A percentile compares a stretch with the other conserved stretches of the same genome.
Evolutionary conservation across 495 filamentous ascomycete species (phyloP).

Genomic region (Xylaria castorea): DNA sequence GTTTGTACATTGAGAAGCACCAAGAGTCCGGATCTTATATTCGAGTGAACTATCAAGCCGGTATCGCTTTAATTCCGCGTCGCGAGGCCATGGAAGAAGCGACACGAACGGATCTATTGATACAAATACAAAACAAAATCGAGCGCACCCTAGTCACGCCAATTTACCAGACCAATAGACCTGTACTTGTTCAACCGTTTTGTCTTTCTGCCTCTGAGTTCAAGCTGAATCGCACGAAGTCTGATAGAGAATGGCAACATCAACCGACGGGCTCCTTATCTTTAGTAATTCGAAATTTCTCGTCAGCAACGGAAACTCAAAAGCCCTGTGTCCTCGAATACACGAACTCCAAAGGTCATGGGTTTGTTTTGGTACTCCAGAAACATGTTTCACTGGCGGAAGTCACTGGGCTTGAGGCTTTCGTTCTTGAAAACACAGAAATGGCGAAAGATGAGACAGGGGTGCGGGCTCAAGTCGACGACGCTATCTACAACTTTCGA

Average conservation of each 20-base stretch:
- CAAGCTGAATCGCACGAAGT: background rate
- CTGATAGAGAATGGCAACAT: background rate
- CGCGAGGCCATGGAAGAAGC: background rate
- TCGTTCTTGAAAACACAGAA: background rate
- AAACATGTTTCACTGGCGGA: background rate
- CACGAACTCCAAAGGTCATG: background rate
- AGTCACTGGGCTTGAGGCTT: background rate
- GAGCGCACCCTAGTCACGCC: background rate
- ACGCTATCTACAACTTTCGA: background rate
- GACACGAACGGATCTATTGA: constrained; percentile 1
- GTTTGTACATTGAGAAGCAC: constrained; percentile 14
- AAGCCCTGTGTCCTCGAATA: constrained; percentile 18
- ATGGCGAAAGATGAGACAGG: constrained; percentile 6
- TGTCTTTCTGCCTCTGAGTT: background rate
- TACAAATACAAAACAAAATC: constrained; percentile 15
- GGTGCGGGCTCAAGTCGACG: background rate
- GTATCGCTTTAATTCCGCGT: constrained; percentile 4
- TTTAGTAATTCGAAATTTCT: background rate
- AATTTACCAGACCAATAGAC: background rate
- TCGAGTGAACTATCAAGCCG: constrained; percentile 5
- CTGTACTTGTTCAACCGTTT: constrained; percentile 5
- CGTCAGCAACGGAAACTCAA: background rate
- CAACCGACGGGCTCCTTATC: constrained; percentile 1
- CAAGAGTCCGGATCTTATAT: constrained; percentile 2
- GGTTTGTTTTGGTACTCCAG: constrained; percentile 14